Percentiles rank a stretch among this genome's conserved stretches.
Conservation (phyloP, 805 yeast species). For the Metschnikowia henanensis region DNA sequence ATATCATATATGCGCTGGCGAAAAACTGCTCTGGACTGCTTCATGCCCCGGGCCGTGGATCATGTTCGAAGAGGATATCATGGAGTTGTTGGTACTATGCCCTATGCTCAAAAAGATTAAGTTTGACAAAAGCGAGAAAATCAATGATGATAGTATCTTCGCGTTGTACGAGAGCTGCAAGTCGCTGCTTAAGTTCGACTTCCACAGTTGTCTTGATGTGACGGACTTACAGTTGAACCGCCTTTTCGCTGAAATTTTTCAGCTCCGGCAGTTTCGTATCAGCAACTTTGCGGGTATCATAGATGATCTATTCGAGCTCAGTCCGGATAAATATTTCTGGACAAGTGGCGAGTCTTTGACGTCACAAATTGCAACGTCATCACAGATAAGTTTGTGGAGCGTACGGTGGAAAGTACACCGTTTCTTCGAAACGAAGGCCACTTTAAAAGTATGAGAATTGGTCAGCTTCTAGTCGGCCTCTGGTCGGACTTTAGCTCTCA, state of each 20-base stretch:
- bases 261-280: conserved; percentile 80
- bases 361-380: conserved; percentile 80
- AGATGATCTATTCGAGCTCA: conserved; percentile 58
- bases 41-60: conserved; percentile 80
- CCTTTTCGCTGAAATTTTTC: conserved; percentile 64
- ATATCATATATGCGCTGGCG: conserved; percentile 67
- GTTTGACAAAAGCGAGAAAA: conserved; percentile 65
- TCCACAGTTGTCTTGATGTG: conserved; percentile 77
- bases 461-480: too few relatives aligned
- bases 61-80: conserved; percentile 67
- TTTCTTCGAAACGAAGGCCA: conserved; percentile 82
- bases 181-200: conserved; percentile 82
- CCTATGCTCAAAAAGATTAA: conserved; percentile 80
- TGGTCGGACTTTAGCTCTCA: too few relatives aligned
- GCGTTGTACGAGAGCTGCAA: conserved; percentile 71
- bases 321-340: conserved; percentile 50
- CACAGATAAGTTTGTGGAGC: conserved; percentile 76
- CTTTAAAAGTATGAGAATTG: conserved; percentile 84
- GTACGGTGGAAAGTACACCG: conserved; percentile 76
- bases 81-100: conserved; percentile 58
- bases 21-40: conserved; percentile 72
- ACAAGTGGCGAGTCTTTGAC: conserved; percentile 77
- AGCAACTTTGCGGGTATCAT: conserved; percentile 70
- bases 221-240: conserved; percentile 60
- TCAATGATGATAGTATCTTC: conserved; percentile 62